Percentiles rank a stretch among this genome's conserved stretches.
Conservation (phyloP, 805 yeast species). For the Yamadazyma philogaea region DNA sequence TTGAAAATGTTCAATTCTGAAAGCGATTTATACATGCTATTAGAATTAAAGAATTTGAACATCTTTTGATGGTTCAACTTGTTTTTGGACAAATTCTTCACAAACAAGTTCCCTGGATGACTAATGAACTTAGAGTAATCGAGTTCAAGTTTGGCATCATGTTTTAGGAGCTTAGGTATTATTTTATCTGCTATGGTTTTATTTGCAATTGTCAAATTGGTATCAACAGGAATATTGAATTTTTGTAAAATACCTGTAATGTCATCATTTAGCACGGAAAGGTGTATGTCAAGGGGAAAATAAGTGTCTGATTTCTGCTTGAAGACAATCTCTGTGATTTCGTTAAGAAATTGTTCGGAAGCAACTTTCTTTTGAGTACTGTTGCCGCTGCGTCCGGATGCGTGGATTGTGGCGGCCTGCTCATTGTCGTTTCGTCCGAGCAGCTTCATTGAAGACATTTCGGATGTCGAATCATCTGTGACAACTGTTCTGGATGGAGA, state of each 20-base stretch:
- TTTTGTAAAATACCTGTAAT: background rate
- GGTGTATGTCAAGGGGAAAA: constrained; percentile 7
- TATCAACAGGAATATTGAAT: background rate
- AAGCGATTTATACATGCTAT: constrained; percentile 19
- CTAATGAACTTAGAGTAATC: constrained; percentile 35
- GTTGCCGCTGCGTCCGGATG: too few relatives aligned
- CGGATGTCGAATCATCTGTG: too few relatives aligned
- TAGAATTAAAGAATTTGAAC: constrained; percentile 18
- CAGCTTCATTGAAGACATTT: too few relatives aligned
- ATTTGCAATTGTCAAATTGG: background rate
- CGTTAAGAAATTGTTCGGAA: background rate
- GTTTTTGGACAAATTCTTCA: constrained; percentile 44
- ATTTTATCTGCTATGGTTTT: constrained; percentile 12
- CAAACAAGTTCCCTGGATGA: constrained; percentile 59
- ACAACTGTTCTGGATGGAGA: too few relatives aligned
- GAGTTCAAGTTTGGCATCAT: constrained; percentile 13
- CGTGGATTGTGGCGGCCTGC: too few relatives aligned
- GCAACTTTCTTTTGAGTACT: too few relatives aligned
- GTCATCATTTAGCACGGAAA: constrained; percentile 1
- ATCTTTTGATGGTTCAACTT: constrained; percentile 33
- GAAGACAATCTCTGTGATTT: constrained; percentile 6
- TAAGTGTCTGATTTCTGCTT: constrained; percentile 4
- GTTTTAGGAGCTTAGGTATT: constrained; percentile 13
- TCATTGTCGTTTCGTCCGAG: too few relatives aligned
- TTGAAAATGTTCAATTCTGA: constrained; percentile 22